Conservation (phyloP, 139 green algal species). For the Volvox africanus region DNA sequence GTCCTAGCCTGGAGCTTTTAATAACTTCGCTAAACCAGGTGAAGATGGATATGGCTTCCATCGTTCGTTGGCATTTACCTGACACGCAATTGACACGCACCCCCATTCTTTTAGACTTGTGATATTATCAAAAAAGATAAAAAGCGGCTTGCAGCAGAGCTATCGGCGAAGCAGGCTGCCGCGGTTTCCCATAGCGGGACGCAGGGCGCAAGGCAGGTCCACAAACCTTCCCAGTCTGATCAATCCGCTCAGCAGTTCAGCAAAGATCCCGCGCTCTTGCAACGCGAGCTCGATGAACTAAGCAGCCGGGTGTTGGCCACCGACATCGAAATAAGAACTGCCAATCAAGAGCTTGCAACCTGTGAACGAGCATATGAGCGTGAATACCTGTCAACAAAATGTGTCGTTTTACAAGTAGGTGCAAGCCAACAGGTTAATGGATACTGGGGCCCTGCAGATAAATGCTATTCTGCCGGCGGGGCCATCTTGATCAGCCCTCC, state of each 20-base stretch:
- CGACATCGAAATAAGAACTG: slow-evolving; percentile 1
- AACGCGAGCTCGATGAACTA: slow-evolving; percentile 39
- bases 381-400: slow-evolving; percentile 52
- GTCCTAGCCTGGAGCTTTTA: slow-evolving; percentile 13
- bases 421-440: not conserved
- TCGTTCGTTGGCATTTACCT: not conserved
- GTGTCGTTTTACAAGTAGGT: slow-evolving; percentile 49
- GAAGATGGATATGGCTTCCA: not conserved
- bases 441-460: no score
- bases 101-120: slow-evolving; percentile 2
- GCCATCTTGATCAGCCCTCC: no score
- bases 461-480: no score
- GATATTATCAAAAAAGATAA: slow-evolving; percentile 54
- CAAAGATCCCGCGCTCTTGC: slow-evolving; percentile 34
- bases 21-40: slow-evolving; percentile 36
- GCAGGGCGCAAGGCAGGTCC: not conserved
- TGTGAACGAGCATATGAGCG: slow-evolving; percentile 33
- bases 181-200: not conserved
- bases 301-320: slow-evolving; percentile 18
- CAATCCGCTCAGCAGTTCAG: not conserved
- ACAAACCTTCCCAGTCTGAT: not conserved
- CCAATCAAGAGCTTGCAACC: slow-evolving; percentile 17
- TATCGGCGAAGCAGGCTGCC: slow-evolving; percentile 19
- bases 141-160: slow-evolving; percentile 38
- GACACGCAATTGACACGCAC: not conserved